Percentiles rank a stretch among this genome's conserved stretches.
These are phyloP conservation scores for Paracamarosporium sp. DNA, from an alignment of 2,329 filamentous ascomycete species.

Conservation along the genomic window DNA sequence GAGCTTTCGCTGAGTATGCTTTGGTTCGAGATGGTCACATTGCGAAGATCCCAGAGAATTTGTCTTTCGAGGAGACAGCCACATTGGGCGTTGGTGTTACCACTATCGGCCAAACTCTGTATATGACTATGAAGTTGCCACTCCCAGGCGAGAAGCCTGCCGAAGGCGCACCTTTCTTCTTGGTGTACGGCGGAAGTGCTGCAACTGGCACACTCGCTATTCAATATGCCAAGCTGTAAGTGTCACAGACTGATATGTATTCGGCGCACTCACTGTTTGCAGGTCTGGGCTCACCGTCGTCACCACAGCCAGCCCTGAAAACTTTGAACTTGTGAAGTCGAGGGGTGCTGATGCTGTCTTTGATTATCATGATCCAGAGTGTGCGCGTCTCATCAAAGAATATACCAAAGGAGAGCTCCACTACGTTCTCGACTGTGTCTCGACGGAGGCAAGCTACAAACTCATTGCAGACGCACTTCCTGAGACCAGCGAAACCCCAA, in stretches of 20 bases:
- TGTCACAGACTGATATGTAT: not conserved
- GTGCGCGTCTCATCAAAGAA: not conserved
- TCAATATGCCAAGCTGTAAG: constrained; percentile 52
- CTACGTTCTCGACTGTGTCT: not conserved
- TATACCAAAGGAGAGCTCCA: not conserved
- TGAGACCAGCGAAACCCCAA: not conserved
- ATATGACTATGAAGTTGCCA: constrained; percentile 41
- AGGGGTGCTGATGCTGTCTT: not conserved
- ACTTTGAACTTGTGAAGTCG: constrained; percentile 2
- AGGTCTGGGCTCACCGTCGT: constrained; percentile 1
- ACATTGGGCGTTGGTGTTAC: constrained; percentile 55
- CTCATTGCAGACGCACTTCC: constrained; percentile 2
- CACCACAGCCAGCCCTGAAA: not conserved
- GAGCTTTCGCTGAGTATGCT: constrained; percentile 59
- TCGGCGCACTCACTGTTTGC: not conserved
- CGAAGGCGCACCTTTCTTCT: constrained; percentile 39
- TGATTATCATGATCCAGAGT: not conserved
- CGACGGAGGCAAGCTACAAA: not conserved
- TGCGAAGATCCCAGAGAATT: constrained; percentile 52
- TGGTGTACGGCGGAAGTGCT: constrained; percentile 57
- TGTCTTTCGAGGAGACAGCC: constrained; percentile 56
- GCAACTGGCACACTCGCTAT: constrained; percentile 55
- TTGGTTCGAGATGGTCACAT: constrained; percentile 55
- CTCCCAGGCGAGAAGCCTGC: constrained; percentile 43
- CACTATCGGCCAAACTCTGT: constrained; percentile 55